A percentile compares a stretch with the other conserved stretches of the same genome.
Evolutionary conservation across 768 basidiomycete genomes (phyloP).

Genomic region (Hypholoma fasciculare): DNA sequence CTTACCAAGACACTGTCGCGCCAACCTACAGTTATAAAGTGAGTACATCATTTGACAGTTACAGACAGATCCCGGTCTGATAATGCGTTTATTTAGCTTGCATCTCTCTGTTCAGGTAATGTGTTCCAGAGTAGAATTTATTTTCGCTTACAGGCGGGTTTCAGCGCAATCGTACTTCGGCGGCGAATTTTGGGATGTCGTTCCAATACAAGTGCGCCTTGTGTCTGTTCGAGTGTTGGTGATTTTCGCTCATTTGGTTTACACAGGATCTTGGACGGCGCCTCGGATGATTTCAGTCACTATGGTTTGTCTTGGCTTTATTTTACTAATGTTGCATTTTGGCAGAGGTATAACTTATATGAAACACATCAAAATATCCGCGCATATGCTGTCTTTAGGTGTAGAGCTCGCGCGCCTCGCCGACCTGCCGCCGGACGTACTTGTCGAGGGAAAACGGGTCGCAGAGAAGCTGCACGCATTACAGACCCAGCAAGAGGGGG

Average conservation of each 20-base stretch:
- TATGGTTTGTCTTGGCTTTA: conserved; percentile 53
- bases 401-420: conserved; percentile 87
- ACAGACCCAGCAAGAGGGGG: conserved; percentile 55
- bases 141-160: not conserved
- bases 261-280: conserved; percentile 67
- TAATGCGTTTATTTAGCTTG: conserved; percentile 44
- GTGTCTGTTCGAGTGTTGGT: not conserved
- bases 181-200: conserved; percentile 61
- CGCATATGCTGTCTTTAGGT: conserved; percentile 43
- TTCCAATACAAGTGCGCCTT: conserved; percentile 74
- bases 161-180: conserved; percentile 57
- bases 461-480: conserved; percentile 58
- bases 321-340: not conserved
- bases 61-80: not conserved
- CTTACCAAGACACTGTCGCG: conserved; percentile 73
- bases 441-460: conserved; percentile 61
- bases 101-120: conserved; percentile 79
- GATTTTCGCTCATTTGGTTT: not conserved
- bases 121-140: not conserved
- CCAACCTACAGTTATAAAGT: conserved; percentile 84
- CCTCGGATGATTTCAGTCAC: conserved; percentile 59
- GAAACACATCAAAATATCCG: not conserved
- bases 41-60: conserved; percentile 21
- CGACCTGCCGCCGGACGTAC: conserved; percentile 75
- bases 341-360: not conserved